phyloP scores from a whole-genome alignment of 1,139 yeast genomes.

The Diutina ranongensis region DNA sequence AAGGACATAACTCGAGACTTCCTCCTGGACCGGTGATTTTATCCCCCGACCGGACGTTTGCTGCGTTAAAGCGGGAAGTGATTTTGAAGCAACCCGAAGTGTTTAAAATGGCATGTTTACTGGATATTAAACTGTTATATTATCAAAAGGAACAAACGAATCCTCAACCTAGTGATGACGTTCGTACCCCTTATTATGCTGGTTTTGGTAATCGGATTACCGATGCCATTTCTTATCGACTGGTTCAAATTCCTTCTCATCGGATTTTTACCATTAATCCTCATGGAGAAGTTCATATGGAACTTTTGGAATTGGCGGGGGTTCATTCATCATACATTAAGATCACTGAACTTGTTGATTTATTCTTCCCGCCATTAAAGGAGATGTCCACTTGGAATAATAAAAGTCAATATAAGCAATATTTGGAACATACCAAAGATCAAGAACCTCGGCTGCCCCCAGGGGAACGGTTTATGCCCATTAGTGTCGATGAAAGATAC shows the following conservation, averaged over 20 bases:
- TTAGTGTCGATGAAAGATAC: conserved; percentile 43
- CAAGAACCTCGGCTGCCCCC: conserved; percentile 9
- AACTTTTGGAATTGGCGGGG: conserved; percentile 87
- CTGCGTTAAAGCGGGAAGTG: conserved; percentile 85
- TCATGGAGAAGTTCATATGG: conserved; percentile 96
- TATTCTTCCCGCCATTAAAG: conserved; percentile 85
- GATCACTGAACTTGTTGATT: conserved; percentile 92
- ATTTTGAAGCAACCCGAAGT: conserved; percentile 93
- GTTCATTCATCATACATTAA: conserved; percentile 78
- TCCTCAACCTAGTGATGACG: conserved; percentile 16
- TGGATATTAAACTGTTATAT: conserved; percentile 67
- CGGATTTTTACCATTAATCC: conserved; percentile 94
- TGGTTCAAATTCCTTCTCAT: conserved; percentile 90
- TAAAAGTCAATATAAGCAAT: conserved; percentile 25
- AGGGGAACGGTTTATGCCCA: conserved; percentile 11
- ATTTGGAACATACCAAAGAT: conserved; percentile 16
- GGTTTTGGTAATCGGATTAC: conserved; percentile 97
- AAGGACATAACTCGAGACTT: conserved; percentile 46
- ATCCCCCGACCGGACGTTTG: conserved; percentile 95
- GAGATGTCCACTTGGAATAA: conserved; percentile 28
- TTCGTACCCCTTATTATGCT: conserved; percentile 78
- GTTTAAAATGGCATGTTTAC: conserved; percentile 93
- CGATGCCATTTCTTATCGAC: conserved; percentile 90
- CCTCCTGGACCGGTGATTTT: conserved; percentile 93
- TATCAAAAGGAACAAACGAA: conserved; percentile 16